A percentile compares a stretch with the other conserved stretches of the same genome.
Evolutionary conservation across 306 rosid species (phyloP).

Genomic region (Luffa aegyptiaca): DNA sequence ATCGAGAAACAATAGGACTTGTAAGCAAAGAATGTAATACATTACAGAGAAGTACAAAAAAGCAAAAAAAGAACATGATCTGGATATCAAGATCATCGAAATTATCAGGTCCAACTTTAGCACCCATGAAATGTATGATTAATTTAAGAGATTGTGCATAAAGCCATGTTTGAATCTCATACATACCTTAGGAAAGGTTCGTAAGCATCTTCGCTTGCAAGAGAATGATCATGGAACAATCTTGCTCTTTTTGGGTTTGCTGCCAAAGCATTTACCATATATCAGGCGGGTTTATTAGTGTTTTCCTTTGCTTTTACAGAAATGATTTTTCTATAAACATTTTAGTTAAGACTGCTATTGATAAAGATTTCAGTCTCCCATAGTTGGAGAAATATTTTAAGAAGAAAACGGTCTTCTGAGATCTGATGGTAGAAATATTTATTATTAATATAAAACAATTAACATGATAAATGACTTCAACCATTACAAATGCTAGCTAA

Average conservation of each 20-base stretch:
- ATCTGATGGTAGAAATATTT: background rate
- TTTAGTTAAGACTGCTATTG: background rate
- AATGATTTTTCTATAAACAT: background rate
- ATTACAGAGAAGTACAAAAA: background rate
- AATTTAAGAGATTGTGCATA: background rate
- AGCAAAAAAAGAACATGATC: background rate
- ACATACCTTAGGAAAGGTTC: constrained; percentile 88
- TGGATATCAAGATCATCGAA: background rate
- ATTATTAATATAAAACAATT: background rate
- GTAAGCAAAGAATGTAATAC: background rate
- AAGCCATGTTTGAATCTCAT: constrained; percentile 2
- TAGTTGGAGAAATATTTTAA: background rate
- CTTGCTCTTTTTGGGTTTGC: constrained; percentile 89
- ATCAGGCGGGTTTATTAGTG: background rate
- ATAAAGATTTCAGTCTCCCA: background rate
- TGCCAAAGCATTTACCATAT: constrained; percentile 21
- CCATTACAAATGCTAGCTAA: background rate
- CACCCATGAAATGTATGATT: background rate
- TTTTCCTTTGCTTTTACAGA: background rate
- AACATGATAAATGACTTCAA: background rate
- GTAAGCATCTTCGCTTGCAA: constrained; percentile 63
- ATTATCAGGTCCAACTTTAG: background rate
- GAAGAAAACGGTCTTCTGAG: background rate
- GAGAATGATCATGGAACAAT: constrained; percentile 72
- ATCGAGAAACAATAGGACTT: background rate